A percentile compares a stretch with the other conserved stretches of the same genome.
Evolutionary conservation across 768 basidiomycete species (phyloP).

Genomic region (Hydnomerulius pinastri): DNA sequence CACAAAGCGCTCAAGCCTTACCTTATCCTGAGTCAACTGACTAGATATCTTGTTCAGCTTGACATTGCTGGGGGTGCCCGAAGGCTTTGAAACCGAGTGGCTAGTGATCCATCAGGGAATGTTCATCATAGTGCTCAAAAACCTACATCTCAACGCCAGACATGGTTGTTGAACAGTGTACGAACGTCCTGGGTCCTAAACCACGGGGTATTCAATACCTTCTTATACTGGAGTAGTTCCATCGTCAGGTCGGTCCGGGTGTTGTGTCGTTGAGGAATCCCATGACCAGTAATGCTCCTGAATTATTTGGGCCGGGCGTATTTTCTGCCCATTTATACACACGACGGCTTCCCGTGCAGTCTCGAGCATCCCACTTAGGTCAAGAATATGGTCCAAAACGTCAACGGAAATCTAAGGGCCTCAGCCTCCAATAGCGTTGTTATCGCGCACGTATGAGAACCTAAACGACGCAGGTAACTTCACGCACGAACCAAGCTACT

Average conservation of each 20-base stretch:
- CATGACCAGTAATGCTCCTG: slow-evolving; percentile 15
- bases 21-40: slow-evolving; percentile 79
- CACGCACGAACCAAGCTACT: too few species aligned
- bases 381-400: not conserved
- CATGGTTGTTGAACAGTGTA: slow-evolving; percentile 46
- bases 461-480: too few species aligned
- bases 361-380: not conserved
- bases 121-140: not conserved
- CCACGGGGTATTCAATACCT: not conserved
- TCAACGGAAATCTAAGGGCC: too few species aligned
- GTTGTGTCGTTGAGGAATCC: slow-evolving; percentile 2
- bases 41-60: slow-evolving; percentile 76
- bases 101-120: slow-evolving; percentile 10
- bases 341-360: slow-evolving; percentile 13
- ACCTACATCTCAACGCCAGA: slow-evolving; percentile 63
- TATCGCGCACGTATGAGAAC: too few species aligned
- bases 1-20: slow-evolving; percentile 23
- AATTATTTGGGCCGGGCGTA: slow-evolving; percentile 6
- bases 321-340: slow-evolving; percentile 9
- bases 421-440: too few species aligned
- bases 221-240: slow-evolving; percentile 16
- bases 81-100: slow-evolving; percentile 21
- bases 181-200: not conserved
- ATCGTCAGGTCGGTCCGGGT: slow-evolving; percentile 10
- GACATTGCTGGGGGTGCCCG: slow-evolving; percentile 33